phyloP scores from a whole-genome alignment of 2,329 filamentous ascomycete species.

The Fusarium sulawesiense region DNA sequence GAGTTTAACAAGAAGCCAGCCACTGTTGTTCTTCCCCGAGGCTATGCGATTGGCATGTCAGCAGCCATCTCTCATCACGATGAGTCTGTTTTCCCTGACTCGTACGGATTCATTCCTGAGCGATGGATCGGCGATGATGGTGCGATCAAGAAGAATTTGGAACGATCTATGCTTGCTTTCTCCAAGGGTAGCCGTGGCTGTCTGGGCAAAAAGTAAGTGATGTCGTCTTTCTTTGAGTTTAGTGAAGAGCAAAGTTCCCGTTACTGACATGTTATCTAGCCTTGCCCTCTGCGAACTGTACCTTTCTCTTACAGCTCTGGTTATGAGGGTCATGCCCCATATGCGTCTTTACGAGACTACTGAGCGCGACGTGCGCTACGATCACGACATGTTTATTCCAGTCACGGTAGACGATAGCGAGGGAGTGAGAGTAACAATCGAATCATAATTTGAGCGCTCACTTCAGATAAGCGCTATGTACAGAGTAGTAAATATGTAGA shows the following conservation, averaged over 20 bases:
- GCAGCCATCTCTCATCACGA: constrained; percentile 15
- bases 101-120: constrained; percentile 3
- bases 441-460: neutral
- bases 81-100: constrained; percentile 14
- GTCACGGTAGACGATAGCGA: neutral
- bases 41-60: constrained; percentile 21
- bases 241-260: accelerated
- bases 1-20: constrained; percentile 20
- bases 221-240: accelerated
- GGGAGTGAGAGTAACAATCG: constrained; percentile 13
- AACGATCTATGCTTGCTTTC: constrained; percentile 16
- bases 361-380: constrained; percentile 12
- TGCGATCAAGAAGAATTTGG: constrained; percentile 7
- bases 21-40: neutral
- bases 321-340: constrained; percentile 9
- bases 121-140: constrained; percentile 13
- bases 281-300: constrained; percentile 19
- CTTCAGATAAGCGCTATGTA: neutral
- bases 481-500: constrained; percentile 3
- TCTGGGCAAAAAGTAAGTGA: constrained; percentile 24
- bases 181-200: constrained; percentile 17
- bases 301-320: constrained; percentile 16
- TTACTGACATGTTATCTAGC: neutral
- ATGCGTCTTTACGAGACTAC: constrained; percentile 19
- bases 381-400: constrained; percentile 27